Percentiles rank a stretch among this genome's conserved stretches.
phyloP scores from a whole-genome alignment of 2,329 filamentous ascomycete genomes.

The Fusarium nygamai region DNA sequence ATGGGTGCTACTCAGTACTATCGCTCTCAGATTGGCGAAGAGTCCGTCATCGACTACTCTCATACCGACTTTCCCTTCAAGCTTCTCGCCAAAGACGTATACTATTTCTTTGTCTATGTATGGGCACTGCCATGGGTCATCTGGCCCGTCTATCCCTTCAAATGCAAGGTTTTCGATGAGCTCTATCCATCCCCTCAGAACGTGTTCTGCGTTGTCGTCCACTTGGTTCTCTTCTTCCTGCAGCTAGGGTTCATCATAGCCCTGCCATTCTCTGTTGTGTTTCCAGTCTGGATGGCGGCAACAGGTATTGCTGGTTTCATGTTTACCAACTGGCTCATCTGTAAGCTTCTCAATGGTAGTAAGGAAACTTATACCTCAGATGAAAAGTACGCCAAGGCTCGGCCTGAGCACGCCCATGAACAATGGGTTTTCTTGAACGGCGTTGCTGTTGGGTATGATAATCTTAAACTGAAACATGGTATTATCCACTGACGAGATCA shows the following conservation, averaged over 20 bases:
- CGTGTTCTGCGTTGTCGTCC: slow-evolving; percentile 64
- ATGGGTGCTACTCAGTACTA: slow-evolving; percentile 61
- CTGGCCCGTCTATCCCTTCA: slow-evolving; percentile 64
- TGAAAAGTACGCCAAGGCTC: slow-evolving; percentile 59
- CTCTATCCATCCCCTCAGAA: slow-evolving; percentile 68
- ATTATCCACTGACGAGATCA: slow-evolving; percentile 11
- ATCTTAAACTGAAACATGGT: not conserved
- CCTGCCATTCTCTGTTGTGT: slow-evolving; percentile 60
- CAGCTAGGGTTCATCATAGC: slow-evolving; percentile 70
- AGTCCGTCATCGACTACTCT: slow-evolving; percentile 67
- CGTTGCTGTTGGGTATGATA: slow-evolving; percentile 67
- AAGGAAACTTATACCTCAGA: slow-evolving; percentile 62
- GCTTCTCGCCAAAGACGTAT: slow-evolving; percentile 63
- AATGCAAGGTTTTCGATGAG: slow-evolving; percentile 69
- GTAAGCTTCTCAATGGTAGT: slow-evolving; percentile 61
- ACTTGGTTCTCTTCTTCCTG: slow-evolving; percentile 66
- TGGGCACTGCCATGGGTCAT: slow-evolving; percentile 70
- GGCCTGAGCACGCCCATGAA: slow-evolving; percentile 67
- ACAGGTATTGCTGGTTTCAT: slow-evolving; percentile 56
- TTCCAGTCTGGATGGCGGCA: slow-evolving; percentile 61
- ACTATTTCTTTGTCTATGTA: slow-evolving; percentile 63
- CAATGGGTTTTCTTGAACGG: slow-evolving; percentile 86
- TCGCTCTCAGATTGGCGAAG: slow-evolving; percentile 67
- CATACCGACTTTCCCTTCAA: slow-evolving; percentile 67
- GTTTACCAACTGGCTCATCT: slow-evolving; percentile 61